These are phyloP conservation scores for Calonectria honghensis DNA, from an alignment of 2,329 filamentous ascomycete genomes.

Conservation along the genomic window DNA sequence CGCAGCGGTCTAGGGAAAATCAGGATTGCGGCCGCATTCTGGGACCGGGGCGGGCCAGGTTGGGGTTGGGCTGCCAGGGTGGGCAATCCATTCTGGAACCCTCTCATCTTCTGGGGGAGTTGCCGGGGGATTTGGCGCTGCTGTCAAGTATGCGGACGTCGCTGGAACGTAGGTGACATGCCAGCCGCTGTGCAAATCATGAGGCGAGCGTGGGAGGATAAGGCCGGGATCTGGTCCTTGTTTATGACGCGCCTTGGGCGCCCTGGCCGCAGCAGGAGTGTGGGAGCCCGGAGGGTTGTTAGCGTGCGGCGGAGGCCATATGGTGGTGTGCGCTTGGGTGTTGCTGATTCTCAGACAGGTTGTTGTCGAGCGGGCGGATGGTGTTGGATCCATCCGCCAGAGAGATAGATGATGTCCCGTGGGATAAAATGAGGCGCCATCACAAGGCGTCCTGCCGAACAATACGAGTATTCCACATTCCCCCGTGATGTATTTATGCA, in stretches of 20 bases:
- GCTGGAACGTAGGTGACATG: conserved; percentile 40
- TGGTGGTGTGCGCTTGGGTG: conserved; percentile 22
- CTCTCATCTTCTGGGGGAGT: conserved; percentile 28
- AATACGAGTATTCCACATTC: not conserved
- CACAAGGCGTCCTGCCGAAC: conserved; percentile 25
- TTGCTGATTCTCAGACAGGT: conserved; percentile 16
- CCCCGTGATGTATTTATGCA: conserved; percentile 29
- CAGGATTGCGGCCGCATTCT: conserved; percentile 31
- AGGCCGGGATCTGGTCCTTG: conserved; percentile 24
- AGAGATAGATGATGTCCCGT: conserved; percentile 5
- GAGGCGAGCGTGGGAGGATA: conserved; percentile 24
- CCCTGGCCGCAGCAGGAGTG: conserved; percentile 13
- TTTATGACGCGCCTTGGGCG: conserved; percentile 29
- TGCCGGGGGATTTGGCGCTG: conserved; percentile 13
- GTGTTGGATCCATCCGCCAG: conserved; percentile 7
- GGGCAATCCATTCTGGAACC: conserved; percentile 26
- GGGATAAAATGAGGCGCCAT: conserved; percentile 28
- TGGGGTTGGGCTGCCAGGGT: conserved; percentile 25
- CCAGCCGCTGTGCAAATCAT: conserved; percentile 32
- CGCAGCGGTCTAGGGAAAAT: conserved; percentile 11
- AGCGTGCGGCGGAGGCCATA: conserved; percentile 20
- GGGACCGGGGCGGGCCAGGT: conserved; percentile 21
- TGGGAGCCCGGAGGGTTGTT: conserved; percentile 16
- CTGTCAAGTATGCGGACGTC: conserved; percentile 34
- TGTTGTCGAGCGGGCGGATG: not conserved